Percentiles rank a stretch among this genome's conserved stretches.
Evolutionary conservation across 2,329 filamentous ascomycete species (phyloP).

Genomic region (Aureobasidium namibiae): DNA sequence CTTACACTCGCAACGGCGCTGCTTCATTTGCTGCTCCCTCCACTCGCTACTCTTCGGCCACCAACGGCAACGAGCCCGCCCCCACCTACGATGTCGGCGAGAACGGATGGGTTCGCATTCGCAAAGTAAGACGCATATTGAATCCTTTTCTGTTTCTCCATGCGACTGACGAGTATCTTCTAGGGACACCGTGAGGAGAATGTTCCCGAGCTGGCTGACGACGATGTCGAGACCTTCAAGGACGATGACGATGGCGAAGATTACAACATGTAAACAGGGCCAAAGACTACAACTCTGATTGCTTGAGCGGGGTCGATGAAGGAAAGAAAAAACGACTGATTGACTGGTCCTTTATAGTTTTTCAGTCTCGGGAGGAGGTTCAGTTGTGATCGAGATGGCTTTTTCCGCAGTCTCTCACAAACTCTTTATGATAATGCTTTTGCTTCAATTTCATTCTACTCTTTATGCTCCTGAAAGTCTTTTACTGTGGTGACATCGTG

Average conservation of each 20-base stretch:
- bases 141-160: not conserved
- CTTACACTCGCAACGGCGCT: no score
- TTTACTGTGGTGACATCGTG: no score
- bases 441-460: no score
- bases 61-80: not conserved
- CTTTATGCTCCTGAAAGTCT: no score
- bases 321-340: no score
- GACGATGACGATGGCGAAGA: not conserved
- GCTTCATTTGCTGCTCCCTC: not conserved
- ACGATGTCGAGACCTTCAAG: not conserved
- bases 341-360: no score
- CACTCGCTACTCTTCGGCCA: not conserved
- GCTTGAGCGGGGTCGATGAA: no score
- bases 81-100: not conserved
- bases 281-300: no score
- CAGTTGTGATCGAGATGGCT: not conserved
- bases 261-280: not conserved
- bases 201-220: not conserved
- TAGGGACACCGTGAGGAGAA: not conserved
- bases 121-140: not conserved
- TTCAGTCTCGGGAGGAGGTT: no score
- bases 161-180: not conserved
- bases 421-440: not conserved
- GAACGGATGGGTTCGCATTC: not conserved
- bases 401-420: not conserved